These are phyloP conservation scores for Stygiomarasmius scandens DNA, from an alignment of 1,284 basidiomycete species.

Conservation along the genomic window DNA sequence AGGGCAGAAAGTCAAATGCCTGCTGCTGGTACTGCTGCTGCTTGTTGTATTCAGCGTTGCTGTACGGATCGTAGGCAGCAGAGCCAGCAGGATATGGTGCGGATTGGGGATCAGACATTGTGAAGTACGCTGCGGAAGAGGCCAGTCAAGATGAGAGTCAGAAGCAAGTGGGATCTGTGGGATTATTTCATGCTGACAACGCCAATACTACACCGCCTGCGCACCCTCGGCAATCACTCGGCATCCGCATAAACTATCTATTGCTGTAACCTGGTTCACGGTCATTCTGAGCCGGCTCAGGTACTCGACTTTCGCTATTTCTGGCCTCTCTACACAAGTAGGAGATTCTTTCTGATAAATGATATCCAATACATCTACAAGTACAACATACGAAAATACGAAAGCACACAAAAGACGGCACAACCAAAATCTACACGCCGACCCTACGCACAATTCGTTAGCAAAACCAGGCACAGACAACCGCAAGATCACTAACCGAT, in stretches of 20 bases:
- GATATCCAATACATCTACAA: no score
- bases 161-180: not conserved
- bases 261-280: no score
- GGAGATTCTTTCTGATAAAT: no score
- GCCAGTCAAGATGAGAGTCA: not conserved
- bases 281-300: no score
- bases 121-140: constrained; percentile 3
- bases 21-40: constrained; percentile 35
- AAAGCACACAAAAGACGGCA: not conserved
- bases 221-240: not conserved
- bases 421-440: constrained; percentile 25
- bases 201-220: not conserved
- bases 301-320: no score
- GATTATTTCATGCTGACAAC: not conserved
- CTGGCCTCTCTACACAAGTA: no score
- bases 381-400: not conserved
- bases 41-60: constrained; percentile 12
- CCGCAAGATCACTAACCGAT: constrained; percentile 22
- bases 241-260: not conserved
- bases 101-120: constrained; percentile 12
- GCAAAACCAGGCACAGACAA: no score
- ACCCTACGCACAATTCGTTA: constrained; percentile 21
- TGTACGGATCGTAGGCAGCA: constrained; percentile 11
- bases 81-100: constrained; percentile 5
- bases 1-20: constrained; percentile 66